Conservation (phyloP, 2,329 filamentous ascomycete species). For the Ophiosphaerella korrae region DNA sequence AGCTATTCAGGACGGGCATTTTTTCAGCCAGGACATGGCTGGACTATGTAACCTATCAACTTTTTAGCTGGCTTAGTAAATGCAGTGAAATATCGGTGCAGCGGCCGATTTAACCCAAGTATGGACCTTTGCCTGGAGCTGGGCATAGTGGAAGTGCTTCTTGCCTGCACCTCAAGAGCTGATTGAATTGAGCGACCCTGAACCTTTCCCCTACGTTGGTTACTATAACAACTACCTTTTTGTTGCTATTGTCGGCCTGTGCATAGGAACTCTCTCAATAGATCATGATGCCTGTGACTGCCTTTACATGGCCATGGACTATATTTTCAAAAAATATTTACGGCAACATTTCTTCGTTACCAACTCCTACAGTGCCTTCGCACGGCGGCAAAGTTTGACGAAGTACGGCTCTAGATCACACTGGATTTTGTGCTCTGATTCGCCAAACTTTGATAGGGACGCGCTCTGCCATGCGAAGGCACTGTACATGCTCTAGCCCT, state of each 20-base stretch:
- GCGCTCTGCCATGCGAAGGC: no score
- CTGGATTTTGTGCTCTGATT: no score
- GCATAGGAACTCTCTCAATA: conserved; percentile 83
- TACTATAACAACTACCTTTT: conserved; percentile 99
- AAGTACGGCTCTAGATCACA: no score
- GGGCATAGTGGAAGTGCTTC: conserved; percentile 78
- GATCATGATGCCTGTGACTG: conserved; percentile 81
- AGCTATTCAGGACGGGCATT: conserved; percentile 68
- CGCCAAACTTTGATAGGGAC: no score
- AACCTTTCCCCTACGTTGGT: conserved; percentile 88
- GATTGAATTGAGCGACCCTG: conserved; percentile 87
- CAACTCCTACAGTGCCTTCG: no score
- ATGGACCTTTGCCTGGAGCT: conserved; percentile 78
- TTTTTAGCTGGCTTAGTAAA: conserved; percentile 88
- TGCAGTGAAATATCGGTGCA: conserved; percentile 84
- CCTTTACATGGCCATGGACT: conserved; percentile 84
- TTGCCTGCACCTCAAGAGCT: conserved; percentile 87
- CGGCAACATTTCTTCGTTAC: conserved; percentile 86
- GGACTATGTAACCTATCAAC: conserved; percentile 80
- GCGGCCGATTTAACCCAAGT: conserved; percentile 87
- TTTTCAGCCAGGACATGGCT: conserved; percentile 70
- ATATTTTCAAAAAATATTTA: conserved; percentile 91
- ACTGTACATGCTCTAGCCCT: no score
- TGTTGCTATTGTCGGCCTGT: conserved; percentile 85
- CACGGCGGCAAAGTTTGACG: no score